phyloP scores from a whole-genome alignment of 2,329 filamentous ascomycete species.

The Hymenoscyphus albidus region DNA sequence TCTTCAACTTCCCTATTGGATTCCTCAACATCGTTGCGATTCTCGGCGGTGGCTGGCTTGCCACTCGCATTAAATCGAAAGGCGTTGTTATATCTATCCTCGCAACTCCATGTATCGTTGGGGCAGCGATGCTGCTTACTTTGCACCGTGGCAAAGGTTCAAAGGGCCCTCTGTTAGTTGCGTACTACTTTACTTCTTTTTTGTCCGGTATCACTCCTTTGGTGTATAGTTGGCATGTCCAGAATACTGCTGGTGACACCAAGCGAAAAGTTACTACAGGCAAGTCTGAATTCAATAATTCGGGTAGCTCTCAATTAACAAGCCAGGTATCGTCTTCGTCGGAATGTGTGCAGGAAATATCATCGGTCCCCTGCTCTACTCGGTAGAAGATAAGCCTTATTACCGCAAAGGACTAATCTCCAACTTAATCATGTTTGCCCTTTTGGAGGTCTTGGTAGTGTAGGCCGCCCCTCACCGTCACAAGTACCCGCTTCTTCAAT shows the following conservation, averaged over 20 bases:
- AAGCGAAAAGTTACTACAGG: slow-evolving; percentile 62
- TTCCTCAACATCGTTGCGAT: slow-evolving; percentile 50
- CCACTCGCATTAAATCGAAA: slow-evolving; percentile 51
- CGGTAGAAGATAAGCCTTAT: slow-evolving; percentile 53
- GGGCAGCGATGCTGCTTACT: slow-evolving; percentile 49
- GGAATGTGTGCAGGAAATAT: slow-evolving; percentile 64
- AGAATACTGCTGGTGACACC: slow-evolving; percentile 65
- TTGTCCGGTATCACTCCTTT: slow-evolving; percentile 58
- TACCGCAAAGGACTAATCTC: slow-evolving; percentile 38
- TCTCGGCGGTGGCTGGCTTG: slow-evolving; percentile 53
- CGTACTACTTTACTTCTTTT: slow-evolving; percentile 49
- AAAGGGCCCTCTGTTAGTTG: slow-evolving; percentile 49
- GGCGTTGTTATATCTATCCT: slow-evolving; percentile 50
- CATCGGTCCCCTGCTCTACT: slow-evolving; percentile 61
- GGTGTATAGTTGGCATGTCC: slow-evolving; percentile 57
- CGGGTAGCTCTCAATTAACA: background rate
- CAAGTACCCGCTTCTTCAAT: background rate
- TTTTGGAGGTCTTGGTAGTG: slow-evolving; percentile 41
- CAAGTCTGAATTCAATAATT: background rate
- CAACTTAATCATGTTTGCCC: slow-evolving; percentile 13
- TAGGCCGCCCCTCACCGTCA: slow-evolving; percentile 27
- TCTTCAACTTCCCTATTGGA: slow-evolving; percentile 42
- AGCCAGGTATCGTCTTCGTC: slow-evolving; percentile 54
- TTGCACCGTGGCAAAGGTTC: slow-evolving; percentile 43
- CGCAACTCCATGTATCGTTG: slow-evolving; percentile 53